These are phyloP conservation scores for Candida bentonensis DNA, from an alignment of 805 yeast species.

Conservation along the genomic window DNA sequence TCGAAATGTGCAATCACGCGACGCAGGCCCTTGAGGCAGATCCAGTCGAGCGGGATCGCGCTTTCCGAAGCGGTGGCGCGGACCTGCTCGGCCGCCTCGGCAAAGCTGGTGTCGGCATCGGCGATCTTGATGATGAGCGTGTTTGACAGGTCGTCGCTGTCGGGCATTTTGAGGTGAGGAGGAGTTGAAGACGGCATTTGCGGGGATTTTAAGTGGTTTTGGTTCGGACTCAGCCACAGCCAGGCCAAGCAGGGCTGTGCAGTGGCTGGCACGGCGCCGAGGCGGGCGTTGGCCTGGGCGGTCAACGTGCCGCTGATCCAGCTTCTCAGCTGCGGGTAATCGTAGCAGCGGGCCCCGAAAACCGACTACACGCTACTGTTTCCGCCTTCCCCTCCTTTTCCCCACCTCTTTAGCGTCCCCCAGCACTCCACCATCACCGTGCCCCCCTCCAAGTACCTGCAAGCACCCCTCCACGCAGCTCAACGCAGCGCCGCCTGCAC, in stretches of 20 bases:
- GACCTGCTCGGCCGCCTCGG: slow-evolving; percentile 1
- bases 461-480: too few relatives aligned
- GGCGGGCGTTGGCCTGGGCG: too few relatives aligned
- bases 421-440: too few relatives aligned
- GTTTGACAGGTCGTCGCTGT: slow-evolving; percentile 8
- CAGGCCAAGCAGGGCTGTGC: not conserved
- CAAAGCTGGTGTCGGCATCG: not conserved
- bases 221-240: not conserved
- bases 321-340: too few relatives aligned
- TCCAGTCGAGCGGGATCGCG: slow-evolving; percentile 8
- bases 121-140: slow-evolving; percentile 2
- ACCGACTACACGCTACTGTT: too few relatives aligned
- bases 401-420: too few relatives aligned
- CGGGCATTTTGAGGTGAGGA: not conserved
- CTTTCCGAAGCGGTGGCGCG: not conserved
- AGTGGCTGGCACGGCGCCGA: not conserved
- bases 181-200: not conserved
- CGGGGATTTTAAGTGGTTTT: slow-evolving; percentile 7
- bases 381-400: too few relatives aligned
- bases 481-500: too few relatives aligned
- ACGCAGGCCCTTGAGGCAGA: slow-evolving; percentile 10
- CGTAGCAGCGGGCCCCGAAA: too few relatives aligned
- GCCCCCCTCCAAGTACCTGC: too few relatives aligned
- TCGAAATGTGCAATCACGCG: slow-evolving; percentile 14
- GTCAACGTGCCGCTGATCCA: too few relatives aligned